These are phyloP conservation scores for Kluyveromyces wickerhamii DNA, from an alignment of 805 yeast genomes.

Conservation along the genomic window DNA sequence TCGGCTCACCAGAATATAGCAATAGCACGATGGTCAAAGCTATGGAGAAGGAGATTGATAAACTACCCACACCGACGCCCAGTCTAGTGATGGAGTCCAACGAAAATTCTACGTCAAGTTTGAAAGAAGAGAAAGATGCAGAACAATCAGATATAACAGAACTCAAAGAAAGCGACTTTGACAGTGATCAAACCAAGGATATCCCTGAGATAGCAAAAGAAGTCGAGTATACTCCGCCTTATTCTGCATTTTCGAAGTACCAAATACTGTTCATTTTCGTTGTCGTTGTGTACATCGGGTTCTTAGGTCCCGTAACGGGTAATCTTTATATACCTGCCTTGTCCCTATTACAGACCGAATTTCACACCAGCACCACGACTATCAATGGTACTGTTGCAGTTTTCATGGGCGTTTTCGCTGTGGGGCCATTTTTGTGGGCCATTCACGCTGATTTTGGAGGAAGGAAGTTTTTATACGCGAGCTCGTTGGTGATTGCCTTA, in stretches of 20 bases:
- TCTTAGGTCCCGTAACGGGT: conserved; percentile 50
- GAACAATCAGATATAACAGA: conserved; percentile 1
- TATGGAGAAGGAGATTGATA: not conserved
- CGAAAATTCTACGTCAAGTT: too few species aligned
- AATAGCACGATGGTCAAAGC: not conserved
- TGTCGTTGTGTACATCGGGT: conserved; percentile 42
- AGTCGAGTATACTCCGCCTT: conserved; percentile 14
- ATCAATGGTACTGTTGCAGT: conserved; percentile 52
- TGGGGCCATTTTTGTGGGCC: conserved; percentile 52
- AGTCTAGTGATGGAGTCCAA: too few species aligned
- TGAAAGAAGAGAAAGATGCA: conserved; percentile 3
- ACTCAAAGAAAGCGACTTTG: conserved; percentile 1
- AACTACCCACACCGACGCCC: conserved; percentile 4
- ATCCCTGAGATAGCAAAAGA: not conserved
- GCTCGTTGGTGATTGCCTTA: conserved; percentile 50
- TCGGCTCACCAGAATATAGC: not conserved
- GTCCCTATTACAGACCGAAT: conserved; percentile 37
- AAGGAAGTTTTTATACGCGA: conserved; percentile 55
- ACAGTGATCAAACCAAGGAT: not conserved
- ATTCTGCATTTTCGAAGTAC: conserved; percentile 30
- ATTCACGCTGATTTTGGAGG: conserved; percentile 49
- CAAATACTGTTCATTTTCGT: conserved; percentile 31
- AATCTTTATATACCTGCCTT: conserved; percentile 50
- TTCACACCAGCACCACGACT: conserved; percentile 34
- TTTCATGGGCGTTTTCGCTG: conserved; percentile 48